phyloP scores from a whole-genome alignment of 2,329 filamentous ascomycete species.

The Acrodontium crateriforme region DNA sequence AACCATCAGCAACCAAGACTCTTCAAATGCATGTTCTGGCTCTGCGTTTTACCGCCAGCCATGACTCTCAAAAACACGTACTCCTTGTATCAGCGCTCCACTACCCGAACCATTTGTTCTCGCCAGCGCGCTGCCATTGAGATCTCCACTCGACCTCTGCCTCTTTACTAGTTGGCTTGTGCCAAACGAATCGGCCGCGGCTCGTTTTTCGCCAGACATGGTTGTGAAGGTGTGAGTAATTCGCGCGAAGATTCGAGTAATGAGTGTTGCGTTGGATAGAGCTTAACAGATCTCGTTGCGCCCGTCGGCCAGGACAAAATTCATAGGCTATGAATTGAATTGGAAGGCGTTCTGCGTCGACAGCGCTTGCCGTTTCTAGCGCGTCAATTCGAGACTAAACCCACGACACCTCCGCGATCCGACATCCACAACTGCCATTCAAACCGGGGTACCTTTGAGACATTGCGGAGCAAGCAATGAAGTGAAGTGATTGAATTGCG shows the following conservation, averaged over 20 bases:
- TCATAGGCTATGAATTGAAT: too few relatives aligned
- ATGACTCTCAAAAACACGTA: constrained; percentile 38
- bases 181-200: constrained; percentile 71
- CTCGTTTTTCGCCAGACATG: constrained; percentile 88
- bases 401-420: too few relatives aligned
- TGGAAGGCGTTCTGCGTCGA: too few relatives aligned
- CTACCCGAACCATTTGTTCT: constrained; percentile 42
- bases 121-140: constrained; percentile 41
- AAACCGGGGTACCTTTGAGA: constrained; percentile 1
- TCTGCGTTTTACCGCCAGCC: constrained; percentile 2
- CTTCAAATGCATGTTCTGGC: constrained; percentile 13
- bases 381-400: too few relatives aligned
- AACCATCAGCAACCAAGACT: too few relatives aligned
- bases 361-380: too few relatives aligned
- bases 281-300: too few relatives aligned
- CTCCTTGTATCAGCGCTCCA: constrained; percentile 52
- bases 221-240: constrained; percentile 6
- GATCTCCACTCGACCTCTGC: constrained; percentile 56
- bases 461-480: background rate
- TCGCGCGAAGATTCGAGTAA: background rate
- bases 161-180: constrained; percentile 76
- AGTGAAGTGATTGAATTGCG: constrained; percentile 9
- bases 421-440: too few relatives aligned
- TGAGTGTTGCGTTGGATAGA: too few relatives aligned
- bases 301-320: too few relatives aligned